These are phyloP conservation scores for Jamesozyma rosinii DNA, from an alignment of 805 yeast species.

Conservation along the genomic window DNA sequence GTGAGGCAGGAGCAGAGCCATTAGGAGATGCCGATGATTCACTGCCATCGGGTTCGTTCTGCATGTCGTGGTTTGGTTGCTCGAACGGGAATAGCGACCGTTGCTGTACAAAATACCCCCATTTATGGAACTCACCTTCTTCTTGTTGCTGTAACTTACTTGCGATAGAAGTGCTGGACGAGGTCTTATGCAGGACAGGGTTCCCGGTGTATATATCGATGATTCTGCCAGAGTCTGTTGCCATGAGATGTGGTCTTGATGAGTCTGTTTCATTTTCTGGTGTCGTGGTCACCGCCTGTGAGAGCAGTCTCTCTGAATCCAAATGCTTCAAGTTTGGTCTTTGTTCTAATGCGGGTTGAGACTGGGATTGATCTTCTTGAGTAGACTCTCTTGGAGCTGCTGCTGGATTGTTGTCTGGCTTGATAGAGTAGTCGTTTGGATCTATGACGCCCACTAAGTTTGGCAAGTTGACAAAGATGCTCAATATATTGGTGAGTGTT, in stretches of 20 bases:
- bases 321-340: conserved; percentile 16
- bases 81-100: conserved; percentile 23
- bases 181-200: conserved; percentile 50
- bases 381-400: conserved; percentile 3
- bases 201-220: conserved; percentile 64
- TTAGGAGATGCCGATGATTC: background rate
- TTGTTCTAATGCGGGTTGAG: conserved; percentile 2
- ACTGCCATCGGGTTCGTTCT: background rate
- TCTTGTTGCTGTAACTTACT: conserved; percentile 79
- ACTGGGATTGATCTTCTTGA: no score
- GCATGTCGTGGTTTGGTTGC: background rate
- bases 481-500: conserved; percentile 49
- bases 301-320: conserved; percentile 12
- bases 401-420: background rate
- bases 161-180: conserved; percentile 53
- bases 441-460: conserved; percentile 12
- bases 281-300: conserved; percentile 2
- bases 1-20: background rate
- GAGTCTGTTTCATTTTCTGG: conserved; percentile 1
- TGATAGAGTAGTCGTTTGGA: background rate
- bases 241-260: conserved; percentile 57
- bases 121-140: conserved; percentile 84
- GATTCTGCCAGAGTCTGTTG: conserved; percentile 50
- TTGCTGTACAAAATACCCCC: conserved; percentile 73
- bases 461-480: conserved; percentile 28